A percentile compares a stretch with the other conserved stretches of the same genome.
phyloP scores from a whole-genome alignment of 129 eudicot species.

The Lonicera japonica region DNA sequence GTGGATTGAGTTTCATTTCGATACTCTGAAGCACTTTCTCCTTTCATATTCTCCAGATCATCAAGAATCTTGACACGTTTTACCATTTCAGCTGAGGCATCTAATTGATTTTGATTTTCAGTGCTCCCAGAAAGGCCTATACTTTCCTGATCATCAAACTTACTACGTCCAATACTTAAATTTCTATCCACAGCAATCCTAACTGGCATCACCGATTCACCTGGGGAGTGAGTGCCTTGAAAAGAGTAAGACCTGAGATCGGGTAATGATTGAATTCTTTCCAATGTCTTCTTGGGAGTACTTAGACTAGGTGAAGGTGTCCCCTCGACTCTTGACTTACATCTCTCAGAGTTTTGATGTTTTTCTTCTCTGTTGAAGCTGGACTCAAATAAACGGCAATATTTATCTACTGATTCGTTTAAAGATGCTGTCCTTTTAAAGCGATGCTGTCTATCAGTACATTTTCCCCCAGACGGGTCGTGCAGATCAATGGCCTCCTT shows the following conservation, averaged over 20 bases:
- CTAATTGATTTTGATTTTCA: conserved; percentile 21
- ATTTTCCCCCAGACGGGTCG: background rate
- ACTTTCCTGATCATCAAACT: conserved; percentile 21
- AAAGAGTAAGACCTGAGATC: conserved; percentile 33
- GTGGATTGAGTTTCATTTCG: conserved; percentile 9
- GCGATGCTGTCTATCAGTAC: background rate
- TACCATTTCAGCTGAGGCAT: conserved; percentile 6
- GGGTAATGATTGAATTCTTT: conserved; percentile 65
- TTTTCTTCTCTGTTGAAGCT: conserved; percentile 16
- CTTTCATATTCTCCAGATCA: conserved; percentile 8
- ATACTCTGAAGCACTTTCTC: conserved; percentile 8
- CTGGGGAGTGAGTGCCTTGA: conserved; percentile 30
- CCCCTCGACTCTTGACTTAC: conserved; percentile 30
- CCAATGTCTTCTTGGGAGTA: conserved; percentile 12
- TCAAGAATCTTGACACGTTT: conserved; percentile 18
- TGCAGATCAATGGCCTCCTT: conserved; percentile 24
- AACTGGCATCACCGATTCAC: background rate
- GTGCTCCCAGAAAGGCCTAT: too few species aligned
- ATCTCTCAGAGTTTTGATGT: conserved; percentile 17
- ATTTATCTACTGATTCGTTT: conserved; percentile 39
- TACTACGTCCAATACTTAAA: conserved; percentile 3
- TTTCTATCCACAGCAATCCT: conserved; percentile 10
- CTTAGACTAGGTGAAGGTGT: conserved; percentile 14
- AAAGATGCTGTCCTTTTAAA: conserved; percentile 45
- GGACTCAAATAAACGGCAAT: conserved; percentile 41